A percentile compares a stretch with the other conserved stretches of the same genome.
Conservation (phyloP, 2,329 filamentous ascomycete species). For the Sporothrix euskadiensis region DNA sequence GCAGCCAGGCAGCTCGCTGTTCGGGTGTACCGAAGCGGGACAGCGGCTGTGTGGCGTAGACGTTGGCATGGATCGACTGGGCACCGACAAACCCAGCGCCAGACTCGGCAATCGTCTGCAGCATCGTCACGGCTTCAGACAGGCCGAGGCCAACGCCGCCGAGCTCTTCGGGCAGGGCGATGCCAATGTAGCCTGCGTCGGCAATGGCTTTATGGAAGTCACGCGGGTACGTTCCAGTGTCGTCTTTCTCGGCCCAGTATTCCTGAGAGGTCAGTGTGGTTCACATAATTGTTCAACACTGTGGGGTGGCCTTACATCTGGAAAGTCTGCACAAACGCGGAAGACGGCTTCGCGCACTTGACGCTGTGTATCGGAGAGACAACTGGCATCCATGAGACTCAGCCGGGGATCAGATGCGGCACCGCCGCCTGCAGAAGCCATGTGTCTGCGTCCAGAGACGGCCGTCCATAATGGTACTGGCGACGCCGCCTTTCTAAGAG, state of each 20-base stretch:
- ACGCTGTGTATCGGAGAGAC: conserved; percentile 30
- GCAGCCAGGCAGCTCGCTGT: conserved; percentile 65
- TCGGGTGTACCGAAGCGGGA: conserved; percentile 68
- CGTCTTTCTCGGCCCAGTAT: conserved; percentile 52
- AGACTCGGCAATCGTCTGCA: conserved; percentile 73
- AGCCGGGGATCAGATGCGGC: conserved; percentile 23
- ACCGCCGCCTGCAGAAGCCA: conserved; percentile 8
- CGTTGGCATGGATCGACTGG: conserved; percentile 64
- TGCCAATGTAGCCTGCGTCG: conserved; percentile 76
- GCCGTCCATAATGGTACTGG: not conserved
- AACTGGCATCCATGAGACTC: conserved; percentile 31
- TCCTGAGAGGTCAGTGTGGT: conserved; percentile 68
- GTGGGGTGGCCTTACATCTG: conserved; percentile 9
- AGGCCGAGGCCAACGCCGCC: conserved; percentile 77
- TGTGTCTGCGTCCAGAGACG: not conserved
- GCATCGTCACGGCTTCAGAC: conserved; percentile 82
- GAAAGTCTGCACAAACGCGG: conserved; percentile 30
- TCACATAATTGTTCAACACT: not conserved
- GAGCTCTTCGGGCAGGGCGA: conserved; percentile 71
- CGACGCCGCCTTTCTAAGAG: not conserved
- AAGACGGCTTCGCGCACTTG: conserved; percentile 30
- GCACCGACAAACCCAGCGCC: conserved; percentile 77
- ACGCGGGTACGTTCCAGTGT: conserved; percentile 67
- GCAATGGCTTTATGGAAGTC: conserved; percentile 76
- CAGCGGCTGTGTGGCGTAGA: conserved; percentile 74